Conservation (phyloP, 2,329 filamentous ascomycete species). For the Phaeophleospora eucalypticola region DNA sequence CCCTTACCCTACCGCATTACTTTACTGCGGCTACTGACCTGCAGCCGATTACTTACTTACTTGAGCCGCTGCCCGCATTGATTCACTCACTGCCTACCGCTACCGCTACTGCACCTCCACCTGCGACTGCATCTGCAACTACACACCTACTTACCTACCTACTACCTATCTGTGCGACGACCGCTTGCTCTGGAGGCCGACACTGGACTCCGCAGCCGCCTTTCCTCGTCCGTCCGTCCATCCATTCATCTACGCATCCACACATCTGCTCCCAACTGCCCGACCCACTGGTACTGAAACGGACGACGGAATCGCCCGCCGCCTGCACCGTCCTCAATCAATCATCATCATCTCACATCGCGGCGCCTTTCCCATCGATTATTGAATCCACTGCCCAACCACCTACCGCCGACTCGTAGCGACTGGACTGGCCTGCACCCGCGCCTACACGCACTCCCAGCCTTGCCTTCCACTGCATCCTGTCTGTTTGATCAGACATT, state of each 20-base stretch:
- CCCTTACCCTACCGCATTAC: too few relatives aligned
- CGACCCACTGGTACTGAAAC: conserved; percentile 11
- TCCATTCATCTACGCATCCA: conserved; percentile 2
- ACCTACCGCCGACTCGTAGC: too few relatives aligned
- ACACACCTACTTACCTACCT: too few relatives aligned
- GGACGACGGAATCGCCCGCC: background rate
- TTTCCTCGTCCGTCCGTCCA: background rate
- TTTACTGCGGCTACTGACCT: too few relatives aligned
- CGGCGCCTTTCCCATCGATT: background rate
- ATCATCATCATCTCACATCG: too few relatives aligned
- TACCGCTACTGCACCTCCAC: background rate
- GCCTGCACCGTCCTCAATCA: background rate
- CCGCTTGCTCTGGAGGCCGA: too few relatives aligned
- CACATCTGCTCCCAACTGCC: conserved; percentile 18
- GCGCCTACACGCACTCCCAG: too few relatives aligned
- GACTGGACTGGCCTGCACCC: too few relatives aligned
- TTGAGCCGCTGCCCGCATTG: background rate
- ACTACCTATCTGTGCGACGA: too few relatives aligned
- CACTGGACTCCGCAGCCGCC: too few relatives aligned
- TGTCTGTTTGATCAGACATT: conserved; percentile 13
- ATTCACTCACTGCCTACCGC: background rate
- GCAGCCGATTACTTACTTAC: background rate
- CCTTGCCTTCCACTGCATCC: too few relatives aligned
- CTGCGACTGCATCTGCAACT: too few relatives aligned
- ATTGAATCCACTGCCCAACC: background rate